Percentiles rank a stretch among this genome's conserved stretches.
Conservation (phyloP, 2,329 filamentous ascomycete species). For the Hymenoscyphus scutula region DNA sequence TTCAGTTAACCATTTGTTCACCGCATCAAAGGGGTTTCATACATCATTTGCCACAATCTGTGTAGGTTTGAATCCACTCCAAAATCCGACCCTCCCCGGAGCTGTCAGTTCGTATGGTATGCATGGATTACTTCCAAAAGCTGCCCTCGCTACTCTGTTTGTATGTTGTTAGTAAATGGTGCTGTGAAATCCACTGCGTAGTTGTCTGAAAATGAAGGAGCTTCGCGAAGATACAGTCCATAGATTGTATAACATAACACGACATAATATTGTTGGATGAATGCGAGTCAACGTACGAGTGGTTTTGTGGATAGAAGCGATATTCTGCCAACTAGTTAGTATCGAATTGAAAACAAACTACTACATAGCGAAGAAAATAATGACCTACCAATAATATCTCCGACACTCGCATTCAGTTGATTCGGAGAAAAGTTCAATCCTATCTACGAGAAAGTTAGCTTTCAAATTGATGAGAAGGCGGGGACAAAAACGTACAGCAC, state of each 20-base stretch:
- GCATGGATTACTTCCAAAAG: conserved; percentile 55
- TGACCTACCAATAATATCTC: conserved; percentile 47
- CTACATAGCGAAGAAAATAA: neutral
- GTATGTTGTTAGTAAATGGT: neutral
- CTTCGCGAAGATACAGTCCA: neutral
- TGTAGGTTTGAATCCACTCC: conserved; percentile 48
- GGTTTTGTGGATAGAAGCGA: conserved; percentile 60
- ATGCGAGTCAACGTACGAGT: conserved; percentile 41
- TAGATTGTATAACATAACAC: neutral
- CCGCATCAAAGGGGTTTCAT: neutral
- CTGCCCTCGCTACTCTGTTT: conserved; percentile 52
- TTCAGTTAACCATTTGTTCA: conserved; percentile 10
- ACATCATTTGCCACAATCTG: conserved; percentile 39
- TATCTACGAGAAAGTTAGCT: conserved; percentile 21
- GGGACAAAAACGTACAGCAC: conserved; percentile 34
- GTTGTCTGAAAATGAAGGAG: neutral
- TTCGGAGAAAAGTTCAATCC: conserved; percentile 39
- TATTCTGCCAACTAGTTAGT: conserved; percentile 40
- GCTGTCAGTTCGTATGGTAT: conserved; percentile 58
- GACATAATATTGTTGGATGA: neutral
- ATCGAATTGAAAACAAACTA: neutral
- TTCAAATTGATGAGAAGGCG: neutral
- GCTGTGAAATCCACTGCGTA: neutral
- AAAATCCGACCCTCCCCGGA: conserved; percentile 50
- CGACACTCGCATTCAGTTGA: conserved; percentile 40